A percentile compares a stretch with the other conserved stretches of the same genome.
These are phyloP conservation scores for Endothia cerciana DNA, from an alignment of 2,329 filamentous ascomycete species.

Conservation along the genomic window DNA sequence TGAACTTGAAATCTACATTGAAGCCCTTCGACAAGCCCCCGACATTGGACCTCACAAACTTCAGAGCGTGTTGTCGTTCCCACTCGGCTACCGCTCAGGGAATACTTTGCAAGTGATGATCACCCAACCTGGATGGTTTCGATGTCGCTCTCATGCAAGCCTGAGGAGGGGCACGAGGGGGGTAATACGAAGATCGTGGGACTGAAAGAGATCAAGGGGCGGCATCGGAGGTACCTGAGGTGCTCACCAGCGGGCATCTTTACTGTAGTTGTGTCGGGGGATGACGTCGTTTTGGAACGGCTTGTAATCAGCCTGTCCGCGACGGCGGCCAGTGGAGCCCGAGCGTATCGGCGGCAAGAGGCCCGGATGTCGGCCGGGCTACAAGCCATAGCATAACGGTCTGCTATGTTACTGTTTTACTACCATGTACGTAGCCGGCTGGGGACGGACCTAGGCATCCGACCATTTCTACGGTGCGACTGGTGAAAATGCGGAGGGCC, in stretches of 20 bases:
- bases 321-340: not conserved
- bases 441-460: too few species aligned
- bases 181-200: too few species aligned
- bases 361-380: constrained; percentile 1
- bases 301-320: not conserved
- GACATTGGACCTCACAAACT: not conserved
- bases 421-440: too few species aligned
- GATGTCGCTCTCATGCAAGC: not conserved
- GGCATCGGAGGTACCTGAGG: not conserved
- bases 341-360: not conserved
- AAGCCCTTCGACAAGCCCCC: too few species aligned
- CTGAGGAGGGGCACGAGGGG: not conserved
- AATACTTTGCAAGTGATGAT: too few species aligned
- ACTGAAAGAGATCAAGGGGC: not conserved
- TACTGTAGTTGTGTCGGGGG: not conserved
- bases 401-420: not conserved
- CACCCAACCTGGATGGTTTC: not conserved
- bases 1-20: too few species aligned
- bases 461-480: not conserved
- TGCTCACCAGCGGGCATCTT: not conserved
- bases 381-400: not conserved
- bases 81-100: too few species aligned
- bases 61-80: too few species aligned
- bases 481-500: too few species aligned
- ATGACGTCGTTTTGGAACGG: not conserved